A percentile compares a stretch with the other conserved stretches of the same genome.
These are phyloP conservation scores for Verticillium nubilum DNA, from an alignment of 2,329 filamentous ascomycete genomes.

Conservation along the genomic window DNA sequence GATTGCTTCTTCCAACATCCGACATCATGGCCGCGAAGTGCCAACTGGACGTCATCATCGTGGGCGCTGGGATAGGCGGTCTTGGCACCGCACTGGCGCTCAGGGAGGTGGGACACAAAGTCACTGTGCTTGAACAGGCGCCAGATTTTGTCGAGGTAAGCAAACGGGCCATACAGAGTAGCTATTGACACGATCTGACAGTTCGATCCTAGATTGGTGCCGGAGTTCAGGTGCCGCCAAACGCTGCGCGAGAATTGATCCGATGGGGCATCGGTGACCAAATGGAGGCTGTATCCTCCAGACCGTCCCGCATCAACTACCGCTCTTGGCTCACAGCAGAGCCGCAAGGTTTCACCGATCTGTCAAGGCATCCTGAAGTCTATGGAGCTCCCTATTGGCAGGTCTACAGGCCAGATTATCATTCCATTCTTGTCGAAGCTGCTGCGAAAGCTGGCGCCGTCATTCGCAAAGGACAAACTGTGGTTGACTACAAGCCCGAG, in stretches of 20 bases:
- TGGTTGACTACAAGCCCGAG: conserved; percentile 2
- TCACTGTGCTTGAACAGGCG: conserved; percentile 10
- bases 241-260: conserved; percentile 8
- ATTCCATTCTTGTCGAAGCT: conserved; percentile 4
- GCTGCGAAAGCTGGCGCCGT: background rate
- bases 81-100: conserved; percentile 9
- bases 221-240: conserved; percentile 13
- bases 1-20: background rate
- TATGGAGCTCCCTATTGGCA: conserved; percentile 8
- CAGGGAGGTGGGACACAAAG: conserved; percentile 7
- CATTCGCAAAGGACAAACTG: conserved; percentile 1
- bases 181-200: background rate
- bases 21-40: background rate
- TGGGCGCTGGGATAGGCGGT: conserved; percentile 11
- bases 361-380: background rate
- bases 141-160: conserved; percentile 10
- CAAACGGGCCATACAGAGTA: background rate
- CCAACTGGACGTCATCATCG: conserved; percentile 9
- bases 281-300: conserved; percentile 6
- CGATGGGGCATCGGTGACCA: conserved; percentile 12
- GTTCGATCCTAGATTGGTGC: conserved; percentile 4
- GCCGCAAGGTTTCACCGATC: background rate
- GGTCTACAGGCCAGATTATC: conserved; percentile 8
- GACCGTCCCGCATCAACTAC: background rate
- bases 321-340: background rate